Conservation (phyloP, 768 basidiomycete genomes). For the Baorangia bicolor region DNA sequence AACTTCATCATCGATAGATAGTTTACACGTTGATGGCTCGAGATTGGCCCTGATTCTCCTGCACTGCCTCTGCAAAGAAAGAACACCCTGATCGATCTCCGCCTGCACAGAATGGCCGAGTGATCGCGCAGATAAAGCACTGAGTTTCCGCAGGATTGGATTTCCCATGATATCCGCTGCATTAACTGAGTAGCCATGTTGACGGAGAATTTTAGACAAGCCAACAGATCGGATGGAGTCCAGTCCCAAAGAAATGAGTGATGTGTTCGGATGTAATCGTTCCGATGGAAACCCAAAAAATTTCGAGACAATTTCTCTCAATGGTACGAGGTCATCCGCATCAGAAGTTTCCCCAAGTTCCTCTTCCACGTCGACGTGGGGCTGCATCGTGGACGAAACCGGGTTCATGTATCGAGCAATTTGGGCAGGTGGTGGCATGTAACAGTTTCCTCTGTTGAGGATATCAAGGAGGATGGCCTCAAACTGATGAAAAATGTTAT, state of each 20-base stretch:
- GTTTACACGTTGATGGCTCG: slow-evolving; percentile 14
- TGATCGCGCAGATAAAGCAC: slow-evolving; percentile 13
- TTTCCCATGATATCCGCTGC: slow-evolving; percentile 40
- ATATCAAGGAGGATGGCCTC: slow-evolving; percentile 24
- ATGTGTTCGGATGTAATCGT: slow-evolving; percentile 20
- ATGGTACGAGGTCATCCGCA: slow-evolving; percentile 1
- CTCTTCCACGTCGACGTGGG: not conserved
- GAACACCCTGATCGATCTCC: slow-evolving; percentile 11
- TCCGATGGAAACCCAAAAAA: slow-evolving; percentile 18
- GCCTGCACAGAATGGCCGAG: not conserved
- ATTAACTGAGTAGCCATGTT: slow-evolving; percentile 33
- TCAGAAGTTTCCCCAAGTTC: not conserved
- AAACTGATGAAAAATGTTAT: slow-evolving; percentile 23
- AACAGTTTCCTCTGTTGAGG: slow-evolving; percentile 7
- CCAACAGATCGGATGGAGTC: slow-evolving; percentile 50
- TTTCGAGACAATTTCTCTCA: slow-evolving; percentile 18
- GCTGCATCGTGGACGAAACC: not conserved
- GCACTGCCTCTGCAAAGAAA: slow-evolving; percentile 9
- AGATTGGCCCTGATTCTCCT: slow-evolving; percentile 19
- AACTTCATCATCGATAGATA: slow-evolving; percentile 32
- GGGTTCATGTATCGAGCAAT: not conserved
- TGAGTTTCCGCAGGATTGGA: slow-evolving; percentile 16
- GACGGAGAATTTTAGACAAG: slow-evolving; percentile 35
- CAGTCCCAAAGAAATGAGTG: slow-evolving; percentile 45
- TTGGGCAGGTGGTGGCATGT: not conserved